phyloP scores from a whole-genome alignment of 2,329 filamentous ascomycete genomes.

The Neurospora sp. region DNA sequence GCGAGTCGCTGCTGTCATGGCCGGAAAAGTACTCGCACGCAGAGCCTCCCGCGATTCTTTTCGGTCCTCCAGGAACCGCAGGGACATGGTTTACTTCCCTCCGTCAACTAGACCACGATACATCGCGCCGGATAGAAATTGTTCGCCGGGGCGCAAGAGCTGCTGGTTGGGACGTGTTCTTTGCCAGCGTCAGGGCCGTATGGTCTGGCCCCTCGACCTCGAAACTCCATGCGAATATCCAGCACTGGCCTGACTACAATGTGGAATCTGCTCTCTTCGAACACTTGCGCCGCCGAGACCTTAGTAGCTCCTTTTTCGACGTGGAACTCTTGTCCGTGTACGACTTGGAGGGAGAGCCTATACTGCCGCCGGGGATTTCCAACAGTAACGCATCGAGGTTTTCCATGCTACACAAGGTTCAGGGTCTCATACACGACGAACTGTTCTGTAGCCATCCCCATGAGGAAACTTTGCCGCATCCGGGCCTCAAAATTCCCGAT shows the following conservation, averaged over 20 bases:
- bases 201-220: neutral
- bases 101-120: neutral
- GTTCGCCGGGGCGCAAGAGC: neutral
- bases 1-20: neutral
- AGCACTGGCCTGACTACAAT: neutral
- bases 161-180: neutral
- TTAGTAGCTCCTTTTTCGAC: neutral
- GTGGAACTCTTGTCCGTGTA: neutral
- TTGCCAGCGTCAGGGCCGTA: neutral
- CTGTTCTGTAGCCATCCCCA: neutral
- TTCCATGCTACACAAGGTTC: neutral
- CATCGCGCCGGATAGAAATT: neutral
- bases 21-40: neutral
- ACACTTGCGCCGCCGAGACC: neutral
- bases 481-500: too few species aligned
- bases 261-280: neutral
- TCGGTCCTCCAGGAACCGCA: neutral
- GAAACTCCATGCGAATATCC: neutral
- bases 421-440: neutral
- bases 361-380: neutral
- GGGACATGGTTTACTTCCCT: neutral
- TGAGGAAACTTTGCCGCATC: neutral
- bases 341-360: neutral
- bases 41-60: neutral
- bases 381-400: neutral